Conservation (phyloP, 1,139 yeast genomes). For the Sugiyamaella japonica region DNA sequence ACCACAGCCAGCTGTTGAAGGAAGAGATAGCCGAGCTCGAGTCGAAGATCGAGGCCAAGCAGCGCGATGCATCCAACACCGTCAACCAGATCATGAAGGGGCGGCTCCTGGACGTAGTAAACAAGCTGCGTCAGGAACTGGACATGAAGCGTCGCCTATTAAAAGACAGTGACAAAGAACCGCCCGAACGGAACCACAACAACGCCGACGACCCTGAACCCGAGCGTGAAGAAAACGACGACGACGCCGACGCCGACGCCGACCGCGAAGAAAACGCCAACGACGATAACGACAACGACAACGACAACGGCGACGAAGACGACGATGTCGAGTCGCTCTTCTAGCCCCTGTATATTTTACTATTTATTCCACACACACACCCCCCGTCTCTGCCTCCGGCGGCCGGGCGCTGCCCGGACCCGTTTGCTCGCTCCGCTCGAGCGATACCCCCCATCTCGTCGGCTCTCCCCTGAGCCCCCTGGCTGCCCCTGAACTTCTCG, state of each 20-base stretch:
- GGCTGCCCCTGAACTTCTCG: not conserved
- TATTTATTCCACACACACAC: not conserved
- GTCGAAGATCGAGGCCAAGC: conserved; percentile 73
- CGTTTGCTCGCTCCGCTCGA: not conserved
- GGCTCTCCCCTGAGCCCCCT: too few relatives aligned
- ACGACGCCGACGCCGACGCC: conserved; percentile 38
- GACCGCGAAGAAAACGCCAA: conserved; percentile 19
- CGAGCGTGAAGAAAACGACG: conserved; percentile 46
- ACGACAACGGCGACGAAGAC: conserved; percentile 14
- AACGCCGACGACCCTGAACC: conserved; percentile 29
- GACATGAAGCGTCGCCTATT: conserved; percentile 79
- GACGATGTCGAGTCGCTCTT: conserved; percentile 25
- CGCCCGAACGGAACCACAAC: conserved; percentile 22
- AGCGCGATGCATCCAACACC: conserved; percentile 68
- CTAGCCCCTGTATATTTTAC: conserved; percentile 9
- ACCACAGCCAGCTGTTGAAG: conserved; percentile 72
- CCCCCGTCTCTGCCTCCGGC: not conserved
- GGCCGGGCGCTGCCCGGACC: not conserved
- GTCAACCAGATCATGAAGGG: conserved; percentile 80
- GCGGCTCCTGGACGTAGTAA: conserved; percentile 80
- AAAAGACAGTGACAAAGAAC: conserved; percentile 42
- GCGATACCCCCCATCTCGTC: not conserved
- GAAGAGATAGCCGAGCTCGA: conserved; percentile 88
- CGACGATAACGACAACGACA: conserved; percentile 15
- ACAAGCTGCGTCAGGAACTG: conserved; percentile 75